Evolutionary conservation across 768 basidiomycete species (phyloP).

Genomic region (Porpolomopsis calyptriformis): DNA sequence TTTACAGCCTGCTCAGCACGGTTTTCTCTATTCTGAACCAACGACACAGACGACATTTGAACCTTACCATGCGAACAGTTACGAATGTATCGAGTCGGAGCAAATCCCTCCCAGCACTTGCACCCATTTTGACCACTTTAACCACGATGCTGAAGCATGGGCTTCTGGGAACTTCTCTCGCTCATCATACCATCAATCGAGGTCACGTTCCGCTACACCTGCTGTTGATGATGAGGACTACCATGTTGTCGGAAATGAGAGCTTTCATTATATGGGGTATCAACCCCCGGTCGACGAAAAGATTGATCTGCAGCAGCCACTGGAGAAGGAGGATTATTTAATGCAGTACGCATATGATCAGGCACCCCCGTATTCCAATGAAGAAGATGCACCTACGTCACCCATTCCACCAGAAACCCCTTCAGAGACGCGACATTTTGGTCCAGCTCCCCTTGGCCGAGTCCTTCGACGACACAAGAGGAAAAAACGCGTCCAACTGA

Average conservation of each 20-base stretch:
- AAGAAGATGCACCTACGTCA: constrained; percentile 33
- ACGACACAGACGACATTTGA: constrained; percentile 18
- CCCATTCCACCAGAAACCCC: constrained; percentile 38
- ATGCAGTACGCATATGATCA: constrained; percentile 20
- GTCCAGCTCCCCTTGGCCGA: constrained; percentile 78
- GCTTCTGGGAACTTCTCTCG: constrained; percentile 50
- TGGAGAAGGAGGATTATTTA: constrained; percentile 11
- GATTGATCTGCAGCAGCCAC: constrained; percentile 17
- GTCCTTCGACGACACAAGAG: constrained; percentile 60
- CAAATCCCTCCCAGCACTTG: constrained; percentile 26
- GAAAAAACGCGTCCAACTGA: constrained; percentile 74
- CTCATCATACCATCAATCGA: constrained; percentile 37
- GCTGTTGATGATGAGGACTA: constrained; percentile 67
- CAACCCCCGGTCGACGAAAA: constrained; percentile 23
- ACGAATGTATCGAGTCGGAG: constrained; percentile 22
- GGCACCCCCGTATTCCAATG: constrained; percentile 31
- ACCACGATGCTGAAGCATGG: constrained; percentile 57
- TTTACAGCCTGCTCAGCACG: background rate
- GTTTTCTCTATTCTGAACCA: constrained; percentile 16
- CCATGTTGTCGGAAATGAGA: constrained; percentile 43
- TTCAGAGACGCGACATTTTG: constrained; percentile 70
- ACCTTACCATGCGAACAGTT: constrained; percentile 23
- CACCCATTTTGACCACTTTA: constrained; percentile 42
- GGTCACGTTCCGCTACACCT: constrained; percentile 71
- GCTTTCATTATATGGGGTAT: constrained; percentile 44